Conservation (phyloP, 805 yeast genomes). For the Debaryomyces maramus region DNA sequence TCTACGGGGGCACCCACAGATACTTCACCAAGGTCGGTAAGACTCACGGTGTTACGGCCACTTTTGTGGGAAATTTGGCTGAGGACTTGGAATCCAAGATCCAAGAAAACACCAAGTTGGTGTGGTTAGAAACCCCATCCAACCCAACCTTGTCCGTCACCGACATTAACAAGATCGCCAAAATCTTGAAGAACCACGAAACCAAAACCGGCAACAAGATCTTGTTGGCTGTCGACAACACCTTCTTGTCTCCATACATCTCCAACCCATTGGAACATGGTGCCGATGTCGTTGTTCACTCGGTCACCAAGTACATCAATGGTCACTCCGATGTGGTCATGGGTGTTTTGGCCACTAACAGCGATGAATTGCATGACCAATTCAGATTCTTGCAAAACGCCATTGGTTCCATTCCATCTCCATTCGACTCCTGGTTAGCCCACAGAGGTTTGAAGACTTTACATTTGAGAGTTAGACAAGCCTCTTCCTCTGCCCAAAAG, state of each 20-base stretch:
- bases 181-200: conserved; percentile 48
- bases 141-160: conserved; percentile 84
- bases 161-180: conserved; percentile 64
- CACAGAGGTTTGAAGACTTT: conserved; percentile 89
- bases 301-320: conserved; percentile 86
- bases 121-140: conserved; percentile 88
- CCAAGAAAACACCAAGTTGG: conserved; percentile 64
- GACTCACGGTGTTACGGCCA: conserved; percentile 70
- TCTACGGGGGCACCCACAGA: conserved; percentile 90
- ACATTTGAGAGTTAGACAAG: conserved; percentile 74
- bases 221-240: conserved; percentile 78
- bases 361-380: conserved; percentile 56
- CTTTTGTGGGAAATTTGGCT: conserved; percentile 66
- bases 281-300: conserved; percentile 85
- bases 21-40: conserved; percentile 84
- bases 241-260: conserved; percentile 83
- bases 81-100: conserved; percentile 57
- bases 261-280: conserved; percentile 82
- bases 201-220: conserved; percentile 51
- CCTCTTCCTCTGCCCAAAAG: conserved; percentile 61
- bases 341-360: conserved; percentile 77
- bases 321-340: conserved; percentile 92
- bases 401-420: conserved; percentile 84
- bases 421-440: conserved; percentile 90
- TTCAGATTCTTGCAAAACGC: conserved; percentile 83